phyloP scores from a whole-genome alignment of 495 filamentous ascomycete species.

The Filosporella fistucella region DNA sequence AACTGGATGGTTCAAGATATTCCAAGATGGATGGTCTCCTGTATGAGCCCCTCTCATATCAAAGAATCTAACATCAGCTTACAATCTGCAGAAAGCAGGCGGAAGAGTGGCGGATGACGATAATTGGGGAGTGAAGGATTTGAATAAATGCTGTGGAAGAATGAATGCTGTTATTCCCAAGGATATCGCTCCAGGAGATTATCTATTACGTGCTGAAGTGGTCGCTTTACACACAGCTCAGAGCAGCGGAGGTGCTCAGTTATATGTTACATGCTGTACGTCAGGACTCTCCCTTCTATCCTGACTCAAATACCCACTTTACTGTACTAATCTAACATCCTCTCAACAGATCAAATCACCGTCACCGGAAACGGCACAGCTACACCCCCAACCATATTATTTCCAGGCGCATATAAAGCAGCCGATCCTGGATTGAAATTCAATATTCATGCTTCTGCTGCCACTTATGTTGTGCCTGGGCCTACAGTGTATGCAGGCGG shows the following conservation, averaged over 20 bases:
- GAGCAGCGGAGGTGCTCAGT: slow-evolving; percentile 60
- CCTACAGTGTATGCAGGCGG: slow-evolving; percentile 45
- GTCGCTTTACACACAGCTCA: slow-evolving; percentile 67
- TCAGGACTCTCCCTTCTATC: neutral
- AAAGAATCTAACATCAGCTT: neutral
- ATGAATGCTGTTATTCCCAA: slow-evolving; percentile 61
- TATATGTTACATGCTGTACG: slow-evolving; percentile 48
- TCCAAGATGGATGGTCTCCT: slow-evolving; percentile 11
- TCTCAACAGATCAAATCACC: slow-evolving; percentile 41
- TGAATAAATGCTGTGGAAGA: slow-evolving; percentile 15
- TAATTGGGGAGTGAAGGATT: slow-evolving; percentile 22
- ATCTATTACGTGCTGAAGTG: slow-evolving; percentile 77
- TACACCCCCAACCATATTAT: slow-evolving; percentile 51
- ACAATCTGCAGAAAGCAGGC: neutral
- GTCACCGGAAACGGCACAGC: slow-evolving; percentile 61
- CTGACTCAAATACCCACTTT: neutral
- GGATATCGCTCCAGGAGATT: slow-evolving; percentile 62
- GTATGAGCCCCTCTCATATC: slow-evolving; percentile 3
- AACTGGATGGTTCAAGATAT: slow-evolving; percentile 17
- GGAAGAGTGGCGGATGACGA: slow-evolving; percentile 34
- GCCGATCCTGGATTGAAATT: slow-evolving; percentile 61
- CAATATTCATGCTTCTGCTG: slow-evolving; percentile 55
- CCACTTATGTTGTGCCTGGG: slow-evolving; percentile 47
- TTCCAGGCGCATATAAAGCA: slow-evolving; percentile 57
- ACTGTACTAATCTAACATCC: neutral